Evolutionary conservation across 2,329 filamentous ascomycete genomes (phyloP).

Genomic region (Xylariaceae sp.): DNA sequence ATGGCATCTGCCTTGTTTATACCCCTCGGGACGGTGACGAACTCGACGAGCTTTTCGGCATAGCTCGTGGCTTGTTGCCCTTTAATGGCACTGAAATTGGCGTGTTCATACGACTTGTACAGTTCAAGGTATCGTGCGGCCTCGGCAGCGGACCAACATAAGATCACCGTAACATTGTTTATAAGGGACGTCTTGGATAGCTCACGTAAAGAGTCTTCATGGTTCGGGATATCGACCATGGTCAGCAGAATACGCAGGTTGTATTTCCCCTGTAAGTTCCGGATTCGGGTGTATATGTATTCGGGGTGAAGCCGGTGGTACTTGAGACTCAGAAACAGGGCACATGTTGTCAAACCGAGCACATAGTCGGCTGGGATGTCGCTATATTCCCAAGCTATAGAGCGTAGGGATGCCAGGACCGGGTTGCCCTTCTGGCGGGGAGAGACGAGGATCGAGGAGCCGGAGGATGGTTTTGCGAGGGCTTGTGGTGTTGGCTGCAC

Average conservation of each 20-base stretch:
- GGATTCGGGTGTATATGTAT: slow-evolving; percentile 93
- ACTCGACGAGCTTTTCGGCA: slow-evolving; percentile 81
- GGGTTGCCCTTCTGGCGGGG: slow-evolving; percentile 93
- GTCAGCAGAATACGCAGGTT: slow-evolving; percentile 78
- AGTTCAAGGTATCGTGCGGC: slow-evolving; percentile 90
- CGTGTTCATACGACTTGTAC: slow-evolving; percentile 91
- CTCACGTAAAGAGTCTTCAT: slow-evolving; percentile 84
- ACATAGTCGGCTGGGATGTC: slow-evolving; percentile 96
- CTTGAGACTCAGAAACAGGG: slow-evolving; percentile 88
- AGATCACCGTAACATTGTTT: slow-evolving; percentile 85
- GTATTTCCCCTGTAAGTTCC: slow-evolving; percentile 77
- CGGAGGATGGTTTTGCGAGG: slow-evolving; percentile 58
- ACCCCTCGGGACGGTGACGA: slow-evolving; percentile 81
- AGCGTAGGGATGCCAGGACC: slow-evolving; percentile 74
- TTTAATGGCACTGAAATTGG: slow-evolving; percentile 71
- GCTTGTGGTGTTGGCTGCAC: slow-evolving; percentile 86
- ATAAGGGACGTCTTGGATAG: slow-evolving; percentile 87
- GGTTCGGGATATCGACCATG: slow-evolving; percentile 93
- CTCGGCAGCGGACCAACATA: slow-evolving; percentile 93
- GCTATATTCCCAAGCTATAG: slow-evolving; percentile 90
- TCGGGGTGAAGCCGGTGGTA: slow-evolving; percentile 97
- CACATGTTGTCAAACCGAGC: slow-evolving; percentile 79
- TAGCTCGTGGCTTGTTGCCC: slow-evolving; percentile 81
- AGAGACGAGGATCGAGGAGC: slow-evolving; percentile 82
- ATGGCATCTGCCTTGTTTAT: slow-evolving; percentile 95